Evolutionary conservation across 768 basidiomycete species (phyloP).

Genomic region (Russula vinacea): DNA sequence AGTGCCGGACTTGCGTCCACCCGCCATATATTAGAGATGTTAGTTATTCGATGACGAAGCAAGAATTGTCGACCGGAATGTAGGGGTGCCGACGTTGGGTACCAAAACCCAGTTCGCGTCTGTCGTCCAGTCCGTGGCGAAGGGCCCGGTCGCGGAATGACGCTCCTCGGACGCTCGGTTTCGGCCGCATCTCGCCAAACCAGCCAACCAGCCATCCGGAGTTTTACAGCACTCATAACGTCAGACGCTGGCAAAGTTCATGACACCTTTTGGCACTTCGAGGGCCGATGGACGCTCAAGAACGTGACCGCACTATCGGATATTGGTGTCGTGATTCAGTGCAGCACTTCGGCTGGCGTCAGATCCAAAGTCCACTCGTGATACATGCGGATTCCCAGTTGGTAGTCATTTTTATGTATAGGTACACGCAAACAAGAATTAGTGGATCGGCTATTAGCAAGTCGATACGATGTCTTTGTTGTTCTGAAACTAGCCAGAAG

Average conservation of each 20-base stretch:
- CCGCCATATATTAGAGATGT: background rate
- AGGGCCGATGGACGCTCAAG: background rate
- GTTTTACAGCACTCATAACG: background rate
- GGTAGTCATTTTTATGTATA: too few relatives aligned
- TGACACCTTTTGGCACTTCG: background rate
- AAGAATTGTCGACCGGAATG: background rate
- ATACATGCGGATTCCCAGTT: too few relatives aligned
- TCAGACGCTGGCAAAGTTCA: background rate
- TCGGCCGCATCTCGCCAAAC: background rate
- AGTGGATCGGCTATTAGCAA: too few relatives aligned
- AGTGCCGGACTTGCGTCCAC: background rate
- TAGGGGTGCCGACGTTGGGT: background rate
- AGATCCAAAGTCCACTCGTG: too few relatives aligned
- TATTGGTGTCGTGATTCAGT: background rate
- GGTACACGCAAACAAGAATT: too few relatives aligned
- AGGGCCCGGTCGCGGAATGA: background rate
- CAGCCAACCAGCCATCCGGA: background rate
- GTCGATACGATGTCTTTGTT: too few relatives aligned
- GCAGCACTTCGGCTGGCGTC: too few relatives aligned
- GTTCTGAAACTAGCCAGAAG: too few relatives aligned
- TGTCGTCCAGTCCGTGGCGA: background rate
- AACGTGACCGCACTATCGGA: background rate
- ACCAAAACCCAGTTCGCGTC: too few relatives aligned
- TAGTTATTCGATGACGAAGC: background rate
- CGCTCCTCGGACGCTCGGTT: background rate